Evolutionary conservation across 192 early-diverging fungal genomes (phyloP), one percentile per base, ranked within the genome.

Genomic region (Coemansia sp.): DNA sequence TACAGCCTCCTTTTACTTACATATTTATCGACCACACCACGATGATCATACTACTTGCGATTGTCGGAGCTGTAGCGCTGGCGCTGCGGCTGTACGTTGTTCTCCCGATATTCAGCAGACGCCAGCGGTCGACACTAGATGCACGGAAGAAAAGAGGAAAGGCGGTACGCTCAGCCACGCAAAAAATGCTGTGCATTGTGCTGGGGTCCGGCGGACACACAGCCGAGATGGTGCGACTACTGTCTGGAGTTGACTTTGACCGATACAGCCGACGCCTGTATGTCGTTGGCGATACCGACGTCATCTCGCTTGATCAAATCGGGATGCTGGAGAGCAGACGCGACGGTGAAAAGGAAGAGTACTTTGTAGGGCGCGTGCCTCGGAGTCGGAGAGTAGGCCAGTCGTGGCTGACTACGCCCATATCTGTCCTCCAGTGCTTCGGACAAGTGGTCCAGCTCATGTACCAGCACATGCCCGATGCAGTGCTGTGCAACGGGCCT

Each of bases 401-500:
- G 75, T 68, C 89, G 0, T 89, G 83, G 80, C 34, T 72, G 11
- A 81, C 89, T 1, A 81, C 90, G 7, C 84, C 90, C 0, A 68
- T 88, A 5, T 73, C 90, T n/a, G 78, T 84, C 1, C 65, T 73
- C 9, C 19, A 66, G 14, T 68, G 78, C 8, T 35, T 85, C 4
- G 44, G 45, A 44, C 44, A 62, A 17, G 60, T 80, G 1, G 37
- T 75, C 0, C 42, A 39, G 40, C 7, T 85, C 3, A 41, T 93
- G 31, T 78, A 80, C n/a, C 42, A 39, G 19, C 51, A 84, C 7
- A 35, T 48, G 0, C 92, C 93, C 17, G 90, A 92, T 59, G 57
- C 86, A 44, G 85, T 94, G 8, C 50, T 97, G 37, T 94, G 91
- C 72, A 97, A 97, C 84, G 95, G 95, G 1, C 95, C 95, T 0